These are phyloP conservation scores for Bruguiera sexangula DNA, from an alignment of 345 rosid species.

Conservation along the genomic window DNA sequence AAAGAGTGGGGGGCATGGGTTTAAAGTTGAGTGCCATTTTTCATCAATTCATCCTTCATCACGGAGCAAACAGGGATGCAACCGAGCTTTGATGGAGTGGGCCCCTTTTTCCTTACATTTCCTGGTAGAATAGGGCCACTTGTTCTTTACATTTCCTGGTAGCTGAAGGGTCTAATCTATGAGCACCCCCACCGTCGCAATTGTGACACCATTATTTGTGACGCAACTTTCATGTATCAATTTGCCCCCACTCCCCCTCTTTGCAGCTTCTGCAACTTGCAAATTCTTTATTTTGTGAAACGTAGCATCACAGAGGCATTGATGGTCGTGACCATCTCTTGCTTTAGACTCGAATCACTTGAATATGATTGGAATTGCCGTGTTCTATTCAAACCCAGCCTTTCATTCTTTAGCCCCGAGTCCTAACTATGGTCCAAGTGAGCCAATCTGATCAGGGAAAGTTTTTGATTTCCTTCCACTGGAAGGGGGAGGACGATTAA, in stretches of 20 bases:
- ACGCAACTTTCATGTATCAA: background rate
- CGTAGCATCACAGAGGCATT: background rate
- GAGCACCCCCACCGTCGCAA: background rate
- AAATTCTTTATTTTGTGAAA: background rate
- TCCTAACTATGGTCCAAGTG: too few relatives aligned
- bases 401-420: too few relatives aligned
- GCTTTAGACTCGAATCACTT: background rate
- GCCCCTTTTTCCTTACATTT: too few relatives aligned
- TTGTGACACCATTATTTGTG: too few relatives aligned
- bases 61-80: background rate
- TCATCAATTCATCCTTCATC: conserved; percentile 9
- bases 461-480: too few relatives aligned
- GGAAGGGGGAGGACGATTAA: too few relatives aligned
- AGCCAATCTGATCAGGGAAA: too few relatives aligned
- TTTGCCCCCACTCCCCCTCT: too few relatives aligned
- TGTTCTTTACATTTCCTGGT: background rate
- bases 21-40: conserved; percentile 10
- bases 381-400: background rate
- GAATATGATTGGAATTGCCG: background rate
- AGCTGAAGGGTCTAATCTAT: conserved; percentile 9
- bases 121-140: background rate
- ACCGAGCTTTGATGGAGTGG: conserved; percentile 3
- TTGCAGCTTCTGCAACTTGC: background rate
- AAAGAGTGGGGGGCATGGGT: background rate
- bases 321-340: background rate